phyloP scores from a whole-genome alignment of 2,329 filamentous ascomycete species.

The Dothiorella sarmentorum region DNA sequence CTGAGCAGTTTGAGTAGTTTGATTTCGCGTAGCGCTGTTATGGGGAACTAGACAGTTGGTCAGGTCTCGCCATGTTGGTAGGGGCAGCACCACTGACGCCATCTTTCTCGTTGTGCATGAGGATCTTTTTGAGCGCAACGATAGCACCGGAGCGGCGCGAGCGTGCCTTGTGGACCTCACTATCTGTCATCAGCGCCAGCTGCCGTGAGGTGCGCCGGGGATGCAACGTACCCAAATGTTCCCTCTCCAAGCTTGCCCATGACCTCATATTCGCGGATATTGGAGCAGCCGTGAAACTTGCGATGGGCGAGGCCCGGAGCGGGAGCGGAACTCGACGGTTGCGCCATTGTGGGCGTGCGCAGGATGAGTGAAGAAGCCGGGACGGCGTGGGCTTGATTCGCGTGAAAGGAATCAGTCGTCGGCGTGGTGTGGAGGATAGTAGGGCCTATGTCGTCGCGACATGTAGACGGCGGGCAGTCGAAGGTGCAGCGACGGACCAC shows the following conservation, averaged over 20 bases:
- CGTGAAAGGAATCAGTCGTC: slow-evolving; percentile 1
- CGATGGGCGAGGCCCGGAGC: slow-evolving; percentile 48
- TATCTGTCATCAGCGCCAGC: slow-evolving; percentile 29
- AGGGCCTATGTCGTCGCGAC: slow-evolving; percentile 16
- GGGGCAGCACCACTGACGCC: slow-evolving; percentile 55
- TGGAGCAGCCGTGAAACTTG: slow-evolving; percentile 79
- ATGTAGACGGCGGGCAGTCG: slow-evolving; percentile 17
- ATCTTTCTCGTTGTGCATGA: slow-evolving; percentile 99
- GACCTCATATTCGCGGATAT: slow-evolving; percentile 75
- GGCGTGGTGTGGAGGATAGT: not conserved
- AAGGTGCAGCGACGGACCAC: not conserved
- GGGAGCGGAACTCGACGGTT: slow-evolving; percentile 39
- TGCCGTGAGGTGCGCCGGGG: slow-evolving; percentile 14
- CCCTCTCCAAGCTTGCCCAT: slow-evolving; percentile 86
- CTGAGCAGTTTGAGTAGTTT: slow-evolving; percentile 95
- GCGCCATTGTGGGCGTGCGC: slow-evolving; percentile 8
- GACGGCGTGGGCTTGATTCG: not conserved
- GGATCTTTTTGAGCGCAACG: slow-evolving; percentile 94
- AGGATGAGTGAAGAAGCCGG: not conserved
- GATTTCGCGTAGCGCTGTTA: slow-evolving; percentile 94
- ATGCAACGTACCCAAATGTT: slow-evolving; percentile 72
- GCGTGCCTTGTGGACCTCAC: slow-evolving; percentile 86
- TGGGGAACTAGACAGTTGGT: slow-evolving; percentile 67
- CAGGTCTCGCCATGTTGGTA: slow-evolving; percentile 13
- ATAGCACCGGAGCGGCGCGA: slow-evolving; percentile 70